These are phyloP conservation scores for Cucurbitaria berberidis DNA, from an alignment of 2,329 filamentous ascomycete genomes.

Conservation along the genomic window DNA sequence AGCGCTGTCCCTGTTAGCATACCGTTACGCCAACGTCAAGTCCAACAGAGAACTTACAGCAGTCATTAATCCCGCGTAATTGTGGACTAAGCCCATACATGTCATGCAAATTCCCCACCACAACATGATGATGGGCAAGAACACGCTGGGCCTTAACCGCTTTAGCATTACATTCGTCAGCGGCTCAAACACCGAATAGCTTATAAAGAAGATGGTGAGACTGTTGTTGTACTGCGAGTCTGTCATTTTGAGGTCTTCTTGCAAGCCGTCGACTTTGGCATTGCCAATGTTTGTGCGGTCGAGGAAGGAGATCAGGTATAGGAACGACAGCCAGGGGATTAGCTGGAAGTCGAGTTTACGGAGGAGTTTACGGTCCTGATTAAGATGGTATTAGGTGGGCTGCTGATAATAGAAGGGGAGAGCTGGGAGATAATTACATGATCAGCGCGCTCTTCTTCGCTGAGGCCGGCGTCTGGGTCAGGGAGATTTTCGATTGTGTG, in stretches of 20 bases:
- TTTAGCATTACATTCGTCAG: slow-evolving; percentile 83
- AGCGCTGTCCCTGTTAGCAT: slow-evolving; percentile 35
- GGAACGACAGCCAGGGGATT: slow-evolving; percentile 71
- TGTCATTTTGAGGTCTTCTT: slow-evolving; percentile 66
- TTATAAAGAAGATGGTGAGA: slow-evolving; percentile 85
- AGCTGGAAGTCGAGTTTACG: slow-evolving; percentile 67
- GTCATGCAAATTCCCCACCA: slow-evolving; percentile 69
- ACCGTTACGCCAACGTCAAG: background rate
- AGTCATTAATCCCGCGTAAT: slow-evolving; percentile 69
- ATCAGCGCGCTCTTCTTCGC: slow-evolving; percentile 65
- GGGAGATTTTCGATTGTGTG: slow-evolving; percentile 36
- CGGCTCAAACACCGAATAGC: slow-evolving; percentile 79
- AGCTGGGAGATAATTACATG: slow-evolving; percentile 54
- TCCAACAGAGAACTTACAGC: slow-evolving; percentile 46
- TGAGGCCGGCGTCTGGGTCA: slow-evolving; percentile 70
- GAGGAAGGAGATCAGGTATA: slow-evolving; percentile 77
- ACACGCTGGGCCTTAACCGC: slow-evolving; percentile 74
- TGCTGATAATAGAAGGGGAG: background rate
- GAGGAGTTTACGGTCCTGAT: slow-evolving; percentile 66
- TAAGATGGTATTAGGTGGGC: background rate
- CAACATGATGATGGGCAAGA: slow-evolving; percentile 82
- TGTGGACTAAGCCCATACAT: slow-evolving; percentile 69
- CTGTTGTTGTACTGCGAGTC: slow-evolving; percentile 73
- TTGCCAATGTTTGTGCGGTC: slow-evolving; percentile 78
- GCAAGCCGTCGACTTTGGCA: slow-evolving; percentile 65